Conservation (phyloP, 768 basidiomycete species). For the Suillus subaureus region DNA sequence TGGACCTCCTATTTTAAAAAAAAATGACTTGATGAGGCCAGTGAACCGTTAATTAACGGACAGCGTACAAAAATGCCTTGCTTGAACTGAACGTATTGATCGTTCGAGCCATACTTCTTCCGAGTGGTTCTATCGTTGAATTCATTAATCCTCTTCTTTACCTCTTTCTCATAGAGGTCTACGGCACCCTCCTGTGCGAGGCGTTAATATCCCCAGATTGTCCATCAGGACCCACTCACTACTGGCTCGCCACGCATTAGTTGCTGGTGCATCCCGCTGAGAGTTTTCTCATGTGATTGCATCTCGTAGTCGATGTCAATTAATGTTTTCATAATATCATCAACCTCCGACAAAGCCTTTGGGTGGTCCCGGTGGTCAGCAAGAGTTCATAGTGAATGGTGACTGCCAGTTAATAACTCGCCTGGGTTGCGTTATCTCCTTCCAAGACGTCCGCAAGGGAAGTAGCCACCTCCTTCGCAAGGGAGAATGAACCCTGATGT, state of each 20-base stretch:
- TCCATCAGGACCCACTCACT: constrained; percentile 40
- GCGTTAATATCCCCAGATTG: constrained; percentile 8
- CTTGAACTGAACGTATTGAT: constrained; percentile 63
- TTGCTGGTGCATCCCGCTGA: constrained; percentile 59
- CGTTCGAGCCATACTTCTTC: constrained; percentile 73
- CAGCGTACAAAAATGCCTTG: constrained; percentile 65
- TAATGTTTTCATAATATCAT: constrained; percentile 65
- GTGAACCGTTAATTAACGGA: constrained; percentile 1
- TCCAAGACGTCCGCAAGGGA: constrained; percentile 66
- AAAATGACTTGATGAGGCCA: constrained; percentile 3
- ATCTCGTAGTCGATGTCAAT: constrained; percentile 70
- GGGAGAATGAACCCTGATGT: constrained; percentile 42
- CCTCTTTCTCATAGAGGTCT: constrained; percentile 51
- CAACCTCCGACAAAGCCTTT: constrained; percentile 62
- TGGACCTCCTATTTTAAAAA: constrained; percentile 60
- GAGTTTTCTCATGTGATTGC: constrained; percentile 50
- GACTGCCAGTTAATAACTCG: constrained; percentile 30
- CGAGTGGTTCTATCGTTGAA: constrained; percentile 67
- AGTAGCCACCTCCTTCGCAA: constrained; percentile 54
- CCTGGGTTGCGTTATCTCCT: constrained; percentile 53
- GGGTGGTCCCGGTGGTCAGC: constrained; percentile 6
- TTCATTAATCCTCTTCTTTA: constrained; percentile 42
- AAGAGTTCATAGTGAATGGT: not conserved
- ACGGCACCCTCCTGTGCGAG: constrained; percentile 51
- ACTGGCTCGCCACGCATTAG: constrained; percentile 60